A percentile compares a stretch with the other conserved stretches of the same genome.
phyloP scores from a whole-genome alignment of 2,329 filamentous ascomycete species.

The Fusarium circinatum region DNA sequence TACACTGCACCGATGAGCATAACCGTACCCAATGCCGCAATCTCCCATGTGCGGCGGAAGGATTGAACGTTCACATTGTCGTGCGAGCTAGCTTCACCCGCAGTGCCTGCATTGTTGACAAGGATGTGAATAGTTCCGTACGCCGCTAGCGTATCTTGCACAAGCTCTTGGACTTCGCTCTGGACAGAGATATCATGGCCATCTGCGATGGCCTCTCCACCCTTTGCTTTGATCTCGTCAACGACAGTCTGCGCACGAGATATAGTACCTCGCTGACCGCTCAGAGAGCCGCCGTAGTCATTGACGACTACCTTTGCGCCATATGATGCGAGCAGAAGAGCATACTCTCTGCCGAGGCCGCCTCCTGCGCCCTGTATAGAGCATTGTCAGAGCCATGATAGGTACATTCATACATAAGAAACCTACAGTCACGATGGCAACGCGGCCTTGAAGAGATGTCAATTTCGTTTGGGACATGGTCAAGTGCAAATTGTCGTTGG shows the following conservation, averaged over 20 bases:
- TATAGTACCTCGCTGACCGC: background rate
- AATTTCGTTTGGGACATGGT: background rate
- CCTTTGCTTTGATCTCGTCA: background rate
- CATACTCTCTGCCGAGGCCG: background rate
- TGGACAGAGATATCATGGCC: background rate
- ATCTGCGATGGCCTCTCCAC: background rate
- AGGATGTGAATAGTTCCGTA: background rate
- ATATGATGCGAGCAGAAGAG: background rate
- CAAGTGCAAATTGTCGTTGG: background rate
- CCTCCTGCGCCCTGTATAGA: background rate
- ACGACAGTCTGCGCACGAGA: background rate
- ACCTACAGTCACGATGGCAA: background rate
- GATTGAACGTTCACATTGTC: background rate
- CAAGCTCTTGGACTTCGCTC: background rate
- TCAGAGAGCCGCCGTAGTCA: background rate
- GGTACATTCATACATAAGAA: rapidly evolving
- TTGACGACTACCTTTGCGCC: background rate
- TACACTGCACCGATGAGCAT: background rate
- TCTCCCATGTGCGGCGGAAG: background rate
- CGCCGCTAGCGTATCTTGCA: background rate
- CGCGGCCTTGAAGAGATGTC: background rate
- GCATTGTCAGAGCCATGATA: background rate
- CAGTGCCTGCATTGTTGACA: background rate
- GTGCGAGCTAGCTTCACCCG: background rate
- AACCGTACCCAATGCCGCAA: background rate